Percentiles rank a stretch among this genome's conserved stretches.
Evolutionary conservation across 495 filamentous ascomycete genomes (phyloP).

Genomic region (Entonaema liquescens): DNA sequence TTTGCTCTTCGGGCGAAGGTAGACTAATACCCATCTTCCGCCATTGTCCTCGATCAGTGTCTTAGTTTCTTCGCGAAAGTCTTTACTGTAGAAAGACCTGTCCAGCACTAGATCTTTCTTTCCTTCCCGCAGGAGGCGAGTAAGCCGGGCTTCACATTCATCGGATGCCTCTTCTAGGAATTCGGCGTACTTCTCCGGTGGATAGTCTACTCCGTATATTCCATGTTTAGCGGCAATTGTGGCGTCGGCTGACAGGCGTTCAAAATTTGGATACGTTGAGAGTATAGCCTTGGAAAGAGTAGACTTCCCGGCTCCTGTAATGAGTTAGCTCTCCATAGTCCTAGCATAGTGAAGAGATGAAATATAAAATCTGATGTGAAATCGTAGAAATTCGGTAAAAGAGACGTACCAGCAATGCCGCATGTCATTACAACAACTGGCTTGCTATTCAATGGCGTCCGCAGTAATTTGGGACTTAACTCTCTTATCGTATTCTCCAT

Average conservation of each 20-base stretch:
- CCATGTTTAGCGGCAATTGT: conserved; percentile 47
- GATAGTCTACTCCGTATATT: conserved; percentile 49
- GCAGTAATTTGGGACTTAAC: conserved; percentile 13
- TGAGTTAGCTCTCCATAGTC: background rate
- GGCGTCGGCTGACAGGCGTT: conserved; percentile 46
- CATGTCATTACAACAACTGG: conserved; percentile 36
- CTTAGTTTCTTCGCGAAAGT: conserved; percentile 48
- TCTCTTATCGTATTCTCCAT: conserved; percentile 19
- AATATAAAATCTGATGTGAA: background rate
- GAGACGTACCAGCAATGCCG: conserved; percentile 34
- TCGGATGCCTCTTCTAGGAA: conserved; percentile 48
- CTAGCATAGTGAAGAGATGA: background rate
- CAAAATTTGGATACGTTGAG: conserved; percentile 29
- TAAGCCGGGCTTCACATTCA: conserved; percentile 33
- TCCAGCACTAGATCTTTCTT: conserved; percentile 45
- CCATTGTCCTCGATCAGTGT: conserved; percentile 41
- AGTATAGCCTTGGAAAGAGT: conserved; percentile 31
- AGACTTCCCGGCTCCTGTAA: conserved; percentile 31
- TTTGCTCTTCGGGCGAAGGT: conserved; percentile 43
- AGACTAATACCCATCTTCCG: conserved; percentile 49
- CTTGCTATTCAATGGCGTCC: conserved; percentile 17
- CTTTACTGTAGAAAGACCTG: conserved; percentile 48
- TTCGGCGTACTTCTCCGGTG: conserved; percentile 43
- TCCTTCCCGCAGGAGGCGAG: conserved; percentile 36
- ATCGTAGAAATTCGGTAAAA: background rate